Evolutionary conservation across 139 green algal genomes (phyloP).

Genomic region (Nannochloris sp.): DNA sequence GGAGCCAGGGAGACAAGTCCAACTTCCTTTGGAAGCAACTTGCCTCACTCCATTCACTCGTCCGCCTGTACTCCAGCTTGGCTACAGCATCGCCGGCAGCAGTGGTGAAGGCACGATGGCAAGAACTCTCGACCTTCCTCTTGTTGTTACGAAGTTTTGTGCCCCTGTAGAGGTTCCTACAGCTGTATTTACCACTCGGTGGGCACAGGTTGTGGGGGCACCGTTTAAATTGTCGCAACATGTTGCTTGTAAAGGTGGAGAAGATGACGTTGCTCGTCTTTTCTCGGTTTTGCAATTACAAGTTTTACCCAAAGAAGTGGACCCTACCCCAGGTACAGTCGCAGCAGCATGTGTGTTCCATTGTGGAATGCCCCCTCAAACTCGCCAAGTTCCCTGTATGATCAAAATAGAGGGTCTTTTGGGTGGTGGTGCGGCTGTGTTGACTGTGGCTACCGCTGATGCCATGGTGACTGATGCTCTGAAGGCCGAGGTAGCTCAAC

Average conservation of each 20-base stretch:
- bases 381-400: slow-evolving; percentile 40
- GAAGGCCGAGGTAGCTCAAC: slow-evolving; percentile 4
- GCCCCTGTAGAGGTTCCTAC: slow-evolving; percentile 42
- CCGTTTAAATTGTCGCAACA: slow-evolving; percentile 46
- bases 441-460: slow-evolving; percentile 41
- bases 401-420: slow-evolving; percentile 26
- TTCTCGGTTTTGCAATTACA: slow-evolving; percentile 24
- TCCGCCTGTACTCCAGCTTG: slow-evolving; percentile 44
- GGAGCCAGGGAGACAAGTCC: slow-evolving; percentile 27
- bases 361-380: background rate
- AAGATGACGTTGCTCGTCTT: slow-evolving; percentile 9
- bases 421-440: slow-evolving; percentile 7
- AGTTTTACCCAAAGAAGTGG: slow-evolving; percentile 16
- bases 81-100: slow-evolving; percentile 35
- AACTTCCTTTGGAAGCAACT: slow-evolving; percentile 47
- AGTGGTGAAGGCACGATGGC: background rate
- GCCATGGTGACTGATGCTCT: slow-evolving; percentile 22
- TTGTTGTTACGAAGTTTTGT: slow-evolving; percentile 62
- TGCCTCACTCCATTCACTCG: slow-evolving; percentile 36
- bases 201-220: slow-evolving; percentile 47
- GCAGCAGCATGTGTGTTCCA: slow-evolving; percentile 28
- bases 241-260: slow-evolving; percentile 12
- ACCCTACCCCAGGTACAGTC: background rate
- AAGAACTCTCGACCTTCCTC: slow-evolving; percentile 47
- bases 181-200: slow-evolving; percentile 71